These are phyloP conservation scores for Picea glauca DNA, from an alignment of 75 land plant genomes.

Conservation along the genomic window DNA sequence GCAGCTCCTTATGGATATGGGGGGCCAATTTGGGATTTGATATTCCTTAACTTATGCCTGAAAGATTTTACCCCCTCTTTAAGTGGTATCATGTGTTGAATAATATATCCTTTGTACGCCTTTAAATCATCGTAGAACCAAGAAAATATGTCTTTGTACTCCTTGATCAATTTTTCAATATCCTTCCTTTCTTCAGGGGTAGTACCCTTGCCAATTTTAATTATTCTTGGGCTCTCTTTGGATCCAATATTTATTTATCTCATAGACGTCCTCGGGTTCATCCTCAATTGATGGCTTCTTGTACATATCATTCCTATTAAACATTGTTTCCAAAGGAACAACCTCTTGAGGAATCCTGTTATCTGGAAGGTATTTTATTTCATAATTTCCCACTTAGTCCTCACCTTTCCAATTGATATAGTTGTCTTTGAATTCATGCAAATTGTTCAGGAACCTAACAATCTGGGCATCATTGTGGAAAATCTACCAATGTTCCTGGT, in stretches of 20 bases:
- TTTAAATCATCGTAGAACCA: background rate
- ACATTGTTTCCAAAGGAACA: too few species aligned
- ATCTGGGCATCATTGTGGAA: too few species aligned
- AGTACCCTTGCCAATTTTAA: background rate
- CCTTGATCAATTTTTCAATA: background rate
- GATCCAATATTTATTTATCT: background rate
- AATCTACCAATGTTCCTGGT: too few species aligned
- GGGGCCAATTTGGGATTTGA: background rate
- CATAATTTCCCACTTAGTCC: too few species aligned
- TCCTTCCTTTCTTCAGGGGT: background rate
- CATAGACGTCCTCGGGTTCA: too few species aligned
- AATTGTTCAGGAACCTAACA: too few species aligned
- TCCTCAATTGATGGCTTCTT: too few species aligned
- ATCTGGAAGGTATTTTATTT: too few species aligned
- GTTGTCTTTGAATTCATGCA: background rate
- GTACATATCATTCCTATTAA: too few species aligned
- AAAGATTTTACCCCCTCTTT: background rate
- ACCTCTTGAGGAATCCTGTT: too few species aligned
- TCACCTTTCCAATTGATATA: background rate
- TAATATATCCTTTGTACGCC: background rate
- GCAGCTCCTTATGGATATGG: background rate
- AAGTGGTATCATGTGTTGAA: background rate
- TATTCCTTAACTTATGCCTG: background rate
- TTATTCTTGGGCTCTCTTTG: background rate
- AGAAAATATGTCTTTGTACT: background rate